Percentiles rank a stretch among this genome's conserved stretches.
These are phyloP conservation scores for Osmanthus fragrans DNA, from an alignment of 257 asterid species.

Conservation along the genomic window DNA sequence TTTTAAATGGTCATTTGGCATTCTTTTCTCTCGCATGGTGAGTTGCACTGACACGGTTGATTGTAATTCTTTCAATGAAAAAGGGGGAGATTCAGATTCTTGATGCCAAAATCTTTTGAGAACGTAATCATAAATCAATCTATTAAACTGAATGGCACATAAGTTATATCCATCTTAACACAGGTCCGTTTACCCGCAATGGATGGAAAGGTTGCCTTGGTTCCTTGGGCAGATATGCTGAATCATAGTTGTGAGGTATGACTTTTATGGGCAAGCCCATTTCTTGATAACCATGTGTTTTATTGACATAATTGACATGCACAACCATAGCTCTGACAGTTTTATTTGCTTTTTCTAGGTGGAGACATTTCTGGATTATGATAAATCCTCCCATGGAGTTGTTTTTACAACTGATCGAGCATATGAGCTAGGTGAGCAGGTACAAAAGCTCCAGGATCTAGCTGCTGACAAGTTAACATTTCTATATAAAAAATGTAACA, in stretches of 20 bases:
- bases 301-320: conserved; percentile 2
- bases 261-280: conserved; percentile 11
- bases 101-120: not conserved
- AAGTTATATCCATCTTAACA: conserved; percentile 12
- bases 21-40: conserved; percentile 95
- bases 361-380: conserved; percentile 87
- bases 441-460: conserved; percentile 39
- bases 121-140: not conserved
- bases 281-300: conserved; percentile 13
- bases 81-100: not conserved
- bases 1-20: conserved; percentile 90
- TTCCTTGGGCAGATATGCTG: conserved; percentile 99
- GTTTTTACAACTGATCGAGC: conserved; percentile 89
- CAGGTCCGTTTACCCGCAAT: conserved; percentile 91
- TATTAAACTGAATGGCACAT: not conserved
- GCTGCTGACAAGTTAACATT: conserved; percentile 2
- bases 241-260: conserved; percentile 87
- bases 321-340: conserved; percentile 22
- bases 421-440: conserved; percentile 99
- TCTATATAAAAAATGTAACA: not conserved
- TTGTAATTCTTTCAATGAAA: not conserved
- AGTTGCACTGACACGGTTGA: conserved; percentile 24
- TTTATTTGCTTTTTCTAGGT: conserved; percentile 50
- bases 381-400: conserved; percentile 81
- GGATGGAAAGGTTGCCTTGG: conserved; percentile 89